phyloP scores from a whole-genome alignment of 768 basidiomycete species.

The Russula dissimulans region DNA sequence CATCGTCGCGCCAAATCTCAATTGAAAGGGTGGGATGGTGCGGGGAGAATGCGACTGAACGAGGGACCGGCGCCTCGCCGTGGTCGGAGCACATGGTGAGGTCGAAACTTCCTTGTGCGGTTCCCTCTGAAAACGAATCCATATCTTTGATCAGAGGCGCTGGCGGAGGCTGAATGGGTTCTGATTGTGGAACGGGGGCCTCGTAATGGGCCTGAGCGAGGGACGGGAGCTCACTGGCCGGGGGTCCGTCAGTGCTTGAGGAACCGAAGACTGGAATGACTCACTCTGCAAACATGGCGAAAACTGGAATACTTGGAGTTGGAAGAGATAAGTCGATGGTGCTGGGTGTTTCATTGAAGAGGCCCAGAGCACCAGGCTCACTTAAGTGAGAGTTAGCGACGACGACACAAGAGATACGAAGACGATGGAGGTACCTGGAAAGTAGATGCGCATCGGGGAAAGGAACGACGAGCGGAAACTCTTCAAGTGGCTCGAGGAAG shows the following conservation, averaged over 20 bases:
- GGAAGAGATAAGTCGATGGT: constrained; percentile 17
- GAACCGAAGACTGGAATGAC: constrained; percentile 4
- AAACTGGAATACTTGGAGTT: constrained; percentile 7
- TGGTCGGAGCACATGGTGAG: constrained; percentile 27
- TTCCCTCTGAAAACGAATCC: constrained; percentile 54
- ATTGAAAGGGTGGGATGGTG: constrained; percentile 27
- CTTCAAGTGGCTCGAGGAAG: constrained; percentile 18
- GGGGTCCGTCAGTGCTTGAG: neutral
- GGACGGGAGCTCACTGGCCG: constrained; percentile 6
- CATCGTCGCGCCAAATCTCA: constrained; percentile 38
- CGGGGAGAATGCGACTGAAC: constrained; percentile 18
- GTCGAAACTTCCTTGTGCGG: constrained; percentile 44
- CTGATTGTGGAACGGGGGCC: constrained; percentile 14
- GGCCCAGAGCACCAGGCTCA: constrained; percentile 16
- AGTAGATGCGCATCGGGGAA: constrained; percentile 11
- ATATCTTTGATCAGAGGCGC: constrained; percentile 47
- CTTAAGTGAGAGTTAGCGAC: constrained; percentile 1
- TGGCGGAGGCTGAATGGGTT: constrained; percentile 24
- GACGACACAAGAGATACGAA: neutral
- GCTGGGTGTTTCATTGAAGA: constrained; percentile 19
- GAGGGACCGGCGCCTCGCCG: neutral
- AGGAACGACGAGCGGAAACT: constrained; percentile 15
- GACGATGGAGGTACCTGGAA: constrained; percentile 6
- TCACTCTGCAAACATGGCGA: constrained; percentile 5
- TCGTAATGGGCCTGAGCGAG: constrained; percentile 7